Evolutionary conservation across 441 rosid species (phyloP).

Genomic region (Mallotus repandus): DNA sequence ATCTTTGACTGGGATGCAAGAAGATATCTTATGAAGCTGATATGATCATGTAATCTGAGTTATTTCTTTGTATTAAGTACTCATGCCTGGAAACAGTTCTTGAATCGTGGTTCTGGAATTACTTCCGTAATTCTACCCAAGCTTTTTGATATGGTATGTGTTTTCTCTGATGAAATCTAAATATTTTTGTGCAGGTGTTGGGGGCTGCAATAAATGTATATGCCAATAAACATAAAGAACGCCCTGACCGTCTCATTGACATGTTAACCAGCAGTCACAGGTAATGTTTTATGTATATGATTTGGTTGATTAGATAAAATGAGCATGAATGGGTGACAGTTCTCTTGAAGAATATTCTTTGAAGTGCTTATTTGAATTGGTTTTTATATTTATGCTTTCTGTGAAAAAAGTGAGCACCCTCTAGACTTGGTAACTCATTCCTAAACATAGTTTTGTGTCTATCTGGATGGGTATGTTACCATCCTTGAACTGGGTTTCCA

Average conservation of each 20-base stretch:
- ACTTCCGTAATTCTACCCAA: background rate
- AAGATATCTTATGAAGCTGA: background rate
- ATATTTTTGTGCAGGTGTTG: constrained; percentile 54
- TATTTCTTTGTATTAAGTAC: background rate
- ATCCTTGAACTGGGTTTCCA: too few relatives aligned
- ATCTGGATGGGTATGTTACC: too few relatives aligned
- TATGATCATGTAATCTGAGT: background rate
- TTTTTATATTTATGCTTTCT: background rate
- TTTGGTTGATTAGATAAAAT: background rate
- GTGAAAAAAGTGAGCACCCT: background rate
- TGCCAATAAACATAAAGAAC: constrained; percentile 95
- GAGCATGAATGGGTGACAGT: background rate
- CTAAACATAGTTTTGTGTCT: background rate
- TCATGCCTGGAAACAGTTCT: background rate
- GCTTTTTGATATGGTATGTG: background rate
- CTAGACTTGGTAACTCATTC: background rate
- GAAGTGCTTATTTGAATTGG: background rate
- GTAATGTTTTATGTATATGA: constrained; percentile 36
- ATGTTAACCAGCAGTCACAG: constrained; percentile 98
- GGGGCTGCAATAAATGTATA: constrained; percentile 97
- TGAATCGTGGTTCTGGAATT: background rate
- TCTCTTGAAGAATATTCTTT: background rate
- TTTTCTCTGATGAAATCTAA: background rate
- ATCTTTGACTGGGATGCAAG: background rate
- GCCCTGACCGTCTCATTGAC: constrained; percentile 96